phyloP scores from a whole-genome alignment of 257 asterid genomes.

The Plantago ovata region DNA sequence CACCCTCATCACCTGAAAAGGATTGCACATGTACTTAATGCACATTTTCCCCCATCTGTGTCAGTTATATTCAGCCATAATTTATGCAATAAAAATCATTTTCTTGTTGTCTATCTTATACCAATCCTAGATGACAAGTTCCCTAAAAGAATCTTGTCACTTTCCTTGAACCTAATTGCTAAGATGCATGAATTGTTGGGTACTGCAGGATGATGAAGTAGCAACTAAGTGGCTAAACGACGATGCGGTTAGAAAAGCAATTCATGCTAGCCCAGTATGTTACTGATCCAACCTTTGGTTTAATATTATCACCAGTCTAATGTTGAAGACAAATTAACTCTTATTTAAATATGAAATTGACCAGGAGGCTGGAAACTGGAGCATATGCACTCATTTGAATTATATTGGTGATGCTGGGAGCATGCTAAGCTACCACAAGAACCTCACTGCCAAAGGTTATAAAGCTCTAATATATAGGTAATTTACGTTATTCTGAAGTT shows the following conservation, averaged over 20 bases:
- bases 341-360: neutral
- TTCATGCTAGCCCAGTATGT: slow-evolving; percentile 48
- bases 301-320: slow-evolving; percentile 2
- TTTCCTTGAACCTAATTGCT: too few relatives aligned
- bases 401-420: slow-evolving; percentile 45
- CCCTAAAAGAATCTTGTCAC: too few relatives aligned
- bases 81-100: too few relatives aligned
- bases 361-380: slow-evolving; percentile 49
- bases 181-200: neutral
- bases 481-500: neutral
- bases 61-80: too few relatives aligned
- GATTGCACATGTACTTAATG: too few relatives aligned
- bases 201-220: slow-evolving; percentile 36
- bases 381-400: slow-evolving; percentile 22
- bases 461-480: slow-evolving; percentile 55
- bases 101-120: too few relatives aligned
- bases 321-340: neutral
- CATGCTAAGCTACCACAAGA: slow-evolving; percentile 52
- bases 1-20: too few relatives aligned
- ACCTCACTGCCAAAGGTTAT: slow-evolving; percentile 40
- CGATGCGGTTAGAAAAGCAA: slow-evolving; percentile 40
- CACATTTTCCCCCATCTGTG: too few relatives aligned
- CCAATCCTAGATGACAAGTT: too few relatives aligned
- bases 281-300: neutral
- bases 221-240: slow-evolving; percentile 52